These are phyloP conservation scores for Lippia alba DNA, from an alignment of 305 asterid genomes.

Conservation along the genomic window DNA sequence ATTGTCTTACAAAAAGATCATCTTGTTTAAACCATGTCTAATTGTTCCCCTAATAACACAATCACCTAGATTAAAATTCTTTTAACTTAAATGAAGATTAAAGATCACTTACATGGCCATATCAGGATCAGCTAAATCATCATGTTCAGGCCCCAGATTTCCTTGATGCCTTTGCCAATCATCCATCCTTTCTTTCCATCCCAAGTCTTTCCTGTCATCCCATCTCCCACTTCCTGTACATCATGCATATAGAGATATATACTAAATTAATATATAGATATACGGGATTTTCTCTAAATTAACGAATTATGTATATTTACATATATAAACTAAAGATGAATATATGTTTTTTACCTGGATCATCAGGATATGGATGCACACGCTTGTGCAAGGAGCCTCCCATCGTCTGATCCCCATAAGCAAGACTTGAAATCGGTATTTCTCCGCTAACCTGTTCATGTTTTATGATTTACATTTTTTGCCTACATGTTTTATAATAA, in stretches of 20 bases:
- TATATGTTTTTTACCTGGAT: conserved; percentile 52
- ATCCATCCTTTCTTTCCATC: conserved; percentile 97
- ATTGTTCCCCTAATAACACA: background rate
- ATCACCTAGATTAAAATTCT: background rate
- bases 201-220: conserved; percentile 83
- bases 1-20: background rate
- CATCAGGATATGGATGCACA: conserved; percentile 89
- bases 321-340: background rate
- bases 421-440: conserved; percentile 63
- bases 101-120: conserved; percentile 66
- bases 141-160: conserved; percentile 65
- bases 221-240: conserved; percentile 75
- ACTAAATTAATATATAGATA: background rate
- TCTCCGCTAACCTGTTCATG: conserved; percentile 85
- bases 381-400: conserved; percentile 82
- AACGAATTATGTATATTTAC: background rate
- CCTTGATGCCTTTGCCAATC: conserved; percentile 97
- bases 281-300: conserved; percentile 3
- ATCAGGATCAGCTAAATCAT: conserved; percentile 75
- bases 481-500: no score
- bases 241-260: background rate
- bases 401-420: conserved; percentile 77
- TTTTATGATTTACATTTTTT: background rate
- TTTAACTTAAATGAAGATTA: conserved; percentile 14
- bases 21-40: conserved; percentile 1